phyloP scores from a whole-genome alignment of 257 asterid species.

The Penstemon eatonii region DNA sequence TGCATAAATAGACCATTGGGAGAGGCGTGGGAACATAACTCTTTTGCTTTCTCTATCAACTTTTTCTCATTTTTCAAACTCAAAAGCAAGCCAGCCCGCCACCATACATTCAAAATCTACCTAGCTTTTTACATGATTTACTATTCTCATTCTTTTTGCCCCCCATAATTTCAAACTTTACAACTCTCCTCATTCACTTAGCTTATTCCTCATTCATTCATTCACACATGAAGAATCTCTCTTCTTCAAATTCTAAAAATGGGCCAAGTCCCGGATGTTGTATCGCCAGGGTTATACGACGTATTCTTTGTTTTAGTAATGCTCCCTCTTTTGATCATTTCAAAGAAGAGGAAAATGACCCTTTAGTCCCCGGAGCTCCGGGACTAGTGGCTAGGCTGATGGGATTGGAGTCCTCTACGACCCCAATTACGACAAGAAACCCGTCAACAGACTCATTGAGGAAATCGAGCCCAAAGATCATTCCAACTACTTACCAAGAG shows the following conservation, averaged over 20 bases:
- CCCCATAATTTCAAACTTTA: constrained; percentile 31
- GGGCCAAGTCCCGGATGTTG: constrained; percentile 38
- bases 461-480: constrained; percentile 10
- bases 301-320: constrained; percentile 55
- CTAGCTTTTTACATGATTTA: constrained; percentile 20
- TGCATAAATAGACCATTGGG: too few species aligned
- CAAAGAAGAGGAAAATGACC: constrained; percentile 18
- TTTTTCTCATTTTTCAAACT: constrained; percentile 32
- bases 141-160: constrained; percentile 28
- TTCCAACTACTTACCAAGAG: constrained; percentile 42
- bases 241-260: constrained; percentile 2
- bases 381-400: constrained; percentile 65
- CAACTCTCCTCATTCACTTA: constrained; percentile 26
- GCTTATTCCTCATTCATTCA: constrained; percentile 20
- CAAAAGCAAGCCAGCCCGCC: constrained; percentile 44
- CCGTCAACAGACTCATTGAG: too few species aligned
- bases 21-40: too few species aligned
- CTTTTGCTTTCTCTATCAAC: constrained; percentile 31
- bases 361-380: constrained; percentile 26
- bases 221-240: constrained; percentile 41
- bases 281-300: constrained; percentile 49
- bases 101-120: constrained; percentile 37
- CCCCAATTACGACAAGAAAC: constrained; percentile 23
- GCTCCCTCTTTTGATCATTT: constrained; percentile 38
- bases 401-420: constrained; percentile 59